Percentiles rank a stretch among this genome's conserved stretches.
Conservation (phyloP, 1,284 basidiomycete species). For the Pyrrhoderma lamaoense region DNA sequence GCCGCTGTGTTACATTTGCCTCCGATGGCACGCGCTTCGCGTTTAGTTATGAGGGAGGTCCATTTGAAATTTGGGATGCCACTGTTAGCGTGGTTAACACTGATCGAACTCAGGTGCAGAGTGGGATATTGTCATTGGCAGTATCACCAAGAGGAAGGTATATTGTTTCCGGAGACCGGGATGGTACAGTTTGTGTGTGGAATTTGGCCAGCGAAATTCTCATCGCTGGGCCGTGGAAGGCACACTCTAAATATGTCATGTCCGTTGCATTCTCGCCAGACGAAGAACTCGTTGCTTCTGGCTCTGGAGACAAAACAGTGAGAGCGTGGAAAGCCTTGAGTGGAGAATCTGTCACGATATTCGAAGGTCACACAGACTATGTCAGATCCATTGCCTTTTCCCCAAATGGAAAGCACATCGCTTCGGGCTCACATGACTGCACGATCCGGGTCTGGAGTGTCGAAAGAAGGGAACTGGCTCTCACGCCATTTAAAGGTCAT, state of each 20-base stretch:
- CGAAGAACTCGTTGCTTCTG: too few species aligned
- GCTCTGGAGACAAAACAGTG: neutral
- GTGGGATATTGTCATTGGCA: neutral
- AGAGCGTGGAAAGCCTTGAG: neutral
- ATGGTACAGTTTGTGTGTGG: constrained; percentile 2
- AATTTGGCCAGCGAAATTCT: neutral
- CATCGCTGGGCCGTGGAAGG: too few species aligned
- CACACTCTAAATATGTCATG: too few species aligned
- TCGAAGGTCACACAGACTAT: neutral
- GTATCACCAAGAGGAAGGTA: neutral
- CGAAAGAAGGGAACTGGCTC: too few species aligned
- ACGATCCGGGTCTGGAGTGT: neutral
- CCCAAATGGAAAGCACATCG: neutral
- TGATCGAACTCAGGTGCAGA: neutral
- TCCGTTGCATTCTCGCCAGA: too few species aligned
- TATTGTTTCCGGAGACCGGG: neutral
- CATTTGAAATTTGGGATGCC: constrained; percentile 2
- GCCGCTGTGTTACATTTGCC: constrained; percentile 1
- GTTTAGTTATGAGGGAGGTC: neutral
- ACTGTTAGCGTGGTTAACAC: neutral
- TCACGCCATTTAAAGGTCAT: too few species aligned
- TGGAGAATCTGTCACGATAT: neutral
- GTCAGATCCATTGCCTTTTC: neutral
- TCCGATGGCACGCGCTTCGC: neutral
- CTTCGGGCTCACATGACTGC: neutral